Conservation (phyloP, 1,139 yeast genomes). For the Debaryomyces sp. region DNA sequence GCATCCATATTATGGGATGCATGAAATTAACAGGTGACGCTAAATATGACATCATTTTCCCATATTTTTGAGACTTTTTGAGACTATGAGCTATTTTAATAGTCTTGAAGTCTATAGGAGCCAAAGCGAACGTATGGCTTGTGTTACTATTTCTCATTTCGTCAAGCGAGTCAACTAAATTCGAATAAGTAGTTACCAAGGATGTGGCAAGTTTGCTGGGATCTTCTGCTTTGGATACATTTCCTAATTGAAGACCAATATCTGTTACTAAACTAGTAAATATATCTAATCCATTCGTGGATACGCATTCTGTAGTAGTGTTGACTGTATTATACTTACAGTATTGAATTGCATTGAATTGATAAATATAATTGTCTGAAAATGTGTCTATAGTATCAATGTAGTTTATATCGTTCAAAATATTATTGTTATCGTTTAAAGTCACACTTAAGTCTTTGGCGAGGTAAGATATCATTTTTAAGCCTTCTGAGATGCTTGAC, state of each 20-base stretch:
- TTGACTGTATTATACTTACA: constrained; percentile 38
- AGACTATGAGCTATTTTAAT: constrained; percentile 3
- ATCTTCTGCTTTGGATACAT: constrained; percentile 39
- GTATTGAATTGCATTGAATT: constrained; percentile 52
- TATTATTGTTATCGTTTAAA: constrained; percentile 24
- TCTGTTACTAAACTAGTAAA: constrained; percentile 50
- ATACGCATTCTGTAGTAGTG: constrained; percentile 31
- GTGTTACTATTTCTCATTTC: constrained; percentile 16
- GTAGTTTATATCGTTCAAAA: constrained; percentile 18
- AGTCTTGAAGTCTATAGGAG: neutral
- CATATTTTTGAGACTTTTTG: constrained; percentile 5
- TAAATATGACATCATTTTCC: neutral
- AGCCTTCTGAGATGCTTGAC: constrained; percentile 48
- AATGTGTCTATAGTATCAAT: constrained; percentile 46
- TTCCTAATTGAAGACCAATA: constrained; percentile 50
- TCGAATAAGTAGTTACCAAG: constrained; percentile 39
- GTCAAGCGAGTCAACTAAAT: constrained; percentile 18
- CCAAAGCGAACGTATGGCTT: neutral
- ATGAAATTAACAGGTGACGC: neutral
- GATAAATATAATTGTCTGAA: constrained; percentile 41
- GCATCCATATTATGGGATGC: constrained; percentile 2
- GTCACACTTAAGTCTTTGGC: constrained; percentile 54
- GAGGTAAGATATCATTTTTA: constrained; percentile 55
- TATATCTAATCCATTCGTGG: constrained; percentile 48
- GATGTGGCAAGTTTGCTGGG: constrained; percentile 42